phyloP scores from a whole-genome alignment of 257 asterid species.

The Nicotiana tomentosiformis region DNA sequence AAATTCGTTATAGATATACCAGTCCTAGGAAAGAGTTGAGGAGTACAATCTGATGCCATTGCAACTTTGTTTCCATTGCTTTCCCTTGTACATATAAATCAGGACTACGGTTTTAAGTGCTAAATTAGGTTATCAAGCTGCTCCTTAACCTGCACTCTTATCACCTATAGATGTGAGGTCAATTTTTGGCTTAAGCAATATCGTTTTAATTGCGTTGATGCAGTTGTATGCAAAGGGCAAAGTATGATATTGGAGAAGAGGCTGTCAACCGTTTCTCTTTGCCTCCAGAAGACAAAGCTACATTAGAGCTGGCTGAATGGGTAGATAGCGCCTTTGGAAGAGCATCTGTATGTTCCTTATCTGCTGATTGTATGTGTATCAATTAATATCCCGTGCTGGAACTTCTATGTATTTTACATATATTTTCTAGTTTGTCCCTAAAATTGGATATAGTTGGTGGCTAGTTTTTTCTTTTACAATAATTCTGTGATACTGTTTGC shows the following conservation, averaged over 20 bases:
- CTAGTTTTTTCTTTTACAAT: background rate
- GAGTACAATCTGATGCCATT: background rate
- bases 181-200: background rate
- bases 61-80: background rate
- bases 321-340: slow-evolving; percentile 79
- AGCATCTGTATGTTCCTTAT: slow-evolving; percentile 72
- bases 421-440: background rate
- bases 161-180: background rate
- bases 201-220: background rate
- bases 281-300: slow-evolving; percentile 97
- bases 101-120: background rate
- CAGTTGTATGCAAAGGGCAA: slow-evolving; percentile 98
- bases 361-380: background rate
- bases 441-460: background rate
- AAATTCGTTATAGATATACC: background rate
- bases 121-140: slow-evolving; percentile 5
- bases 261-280: slow-evolving; percentile 91
- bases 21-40: background rate
- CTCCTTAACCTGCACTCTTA: background rate
- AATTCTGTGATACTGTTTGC: too few relatives aligned
- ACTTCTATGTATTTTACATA: background rate
- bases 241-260: slow-evolving; percentile 94
- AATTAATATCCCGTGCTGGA: background rate
- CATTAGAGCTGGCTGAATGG: slow-evolving; percentile 86
- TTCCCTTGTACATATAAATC: background rate